Evolutionary conservation across 176 grass and related monocot species (phyloP).

Genomic region (Ananas comosus): DNA sequence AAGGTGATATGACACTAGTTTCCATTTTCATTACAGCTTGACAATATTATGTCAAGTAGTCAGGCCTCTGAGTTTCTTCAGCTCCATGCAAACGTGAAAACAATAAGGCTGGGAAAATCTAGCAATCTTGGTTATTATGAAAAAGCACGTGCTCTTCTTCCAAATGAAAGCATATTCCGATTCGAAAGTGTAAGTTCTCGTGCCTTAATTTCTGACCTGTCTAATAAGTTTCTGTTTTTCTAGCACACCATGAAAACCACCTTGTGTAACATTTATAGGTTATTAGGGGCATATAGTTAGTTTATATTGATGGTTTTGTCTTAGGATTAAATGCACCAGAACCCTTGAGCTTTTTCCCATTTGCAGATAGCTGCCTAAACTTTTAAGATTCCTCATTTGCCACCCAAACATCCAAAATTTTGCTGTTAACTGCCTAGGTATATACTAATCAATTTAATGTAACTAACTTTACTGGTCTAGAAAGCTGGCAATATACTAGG

Average conservation of each 20-base stretch:
- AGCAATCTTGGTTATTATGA: not conserved
- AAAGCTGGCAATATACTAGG: too few species aligned
- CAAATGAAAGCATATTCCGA: not conserved
- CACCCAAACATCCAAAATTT: too few species aligned
- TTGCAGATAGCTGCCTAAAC: too few species aligned
- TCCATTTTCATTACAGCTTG: constrained; percentile 26
- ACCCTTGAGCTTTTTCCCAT: too few species aligned
- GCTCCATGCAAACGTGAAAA: not conserved
- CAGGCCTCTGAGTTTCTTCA: constrained; percentile 6
- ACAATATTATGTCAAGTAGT: constrained; percentile 11
- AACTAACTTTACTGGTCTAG: too few species aligned
- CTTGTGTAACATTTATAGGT: too few species aligned
- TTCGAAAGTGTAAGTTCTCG: constrained; percentile 12
- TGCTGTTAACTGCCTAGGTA: too few species aligned
- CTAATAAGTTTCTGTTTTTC: not conserved
- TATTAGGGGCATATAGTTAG: too few species aligned
- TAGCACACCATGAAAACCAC: not conserved
- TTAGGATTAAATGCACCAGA: too few species aligned
- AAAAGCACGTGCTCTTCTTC: not conserved
- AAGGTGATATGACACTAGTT: not conserved
- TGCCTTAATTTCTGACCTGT: not conserved
- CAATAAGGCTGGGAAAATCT: not conserved
- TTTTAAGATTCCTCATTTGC: too few species aligned
- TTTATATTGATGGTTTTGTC: too few species aligned
- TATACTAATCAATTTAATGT: too few species aligned